These are phyloP conservation scores for Russula abietina DNA, from an alignment of 768 basidiomycete genomes.

Conservation along the genomic window DNA sequence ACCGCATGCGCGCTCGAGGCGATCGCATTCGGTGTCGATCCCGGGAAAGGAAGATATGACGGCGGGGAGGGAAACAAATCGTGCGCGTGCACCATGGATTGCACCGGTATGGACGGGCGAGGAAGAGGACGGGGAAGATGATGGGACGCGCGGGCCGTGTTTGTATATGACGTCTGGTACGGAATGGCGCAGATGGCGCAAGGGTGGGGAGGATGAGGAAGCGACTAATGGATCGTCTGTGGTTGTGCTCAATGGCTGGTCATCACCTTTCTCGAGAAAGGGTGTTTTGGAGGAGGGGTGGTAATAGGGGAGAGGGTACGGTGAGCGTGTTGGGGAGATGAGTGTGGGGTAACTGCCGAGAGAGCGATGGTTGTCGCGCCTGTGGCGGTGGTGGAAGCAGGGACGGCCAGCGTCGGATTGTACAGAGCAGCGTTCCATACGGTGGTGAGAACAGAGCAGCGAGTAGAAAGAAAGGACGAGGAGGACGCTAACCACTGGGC, in stretches of 20 bases:
- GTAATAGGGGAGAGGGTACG: constrained; percentile 20
- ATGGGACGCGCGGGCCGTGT: constrained; percentile 11
- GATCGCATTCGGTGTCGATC: constrained; percentile 15
- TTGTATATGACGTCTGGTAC: constrained; percentile 10
- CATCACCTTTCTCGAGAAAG: background rate
- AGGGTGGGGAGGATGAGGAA: background rate
- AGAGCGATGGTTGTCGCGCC: background rate
- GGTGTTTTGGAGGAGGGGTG: background rate
- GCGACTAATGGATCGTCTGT: background rate
- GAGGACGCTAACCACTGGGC: background rate
- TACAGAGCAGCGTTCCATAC: background rate
- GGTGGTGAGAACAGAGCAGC: background rate
- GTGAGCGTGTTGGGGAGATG: constrained; percentile 4
- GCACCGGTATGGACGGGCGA: background rate
- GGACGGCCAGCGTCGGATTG: constrained; percentile 14
- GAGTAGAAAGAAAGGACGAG: background rate
- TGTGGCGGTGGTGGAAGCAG: constrained; percentile 8
- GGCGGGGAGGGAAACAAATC: constrained; percentile 16
- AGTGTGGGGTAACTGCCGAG: background rate
- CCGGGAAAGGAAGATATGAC: background rate
- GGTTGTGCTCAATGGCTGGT: background rate
- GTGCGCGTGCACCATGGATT: constrained; percentile 11
- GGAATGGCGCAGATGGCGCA: constrained; percentile 9
- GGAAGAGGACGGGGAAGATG: background rate
- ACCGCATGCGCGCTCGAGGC: constrained; percentile 20